Percentiles rank a stretch among this genome's conserved stretches.
Conservation (phyloP, 2,329 filamentous ascomycete species). For the Claviceps monticola region DNA sequence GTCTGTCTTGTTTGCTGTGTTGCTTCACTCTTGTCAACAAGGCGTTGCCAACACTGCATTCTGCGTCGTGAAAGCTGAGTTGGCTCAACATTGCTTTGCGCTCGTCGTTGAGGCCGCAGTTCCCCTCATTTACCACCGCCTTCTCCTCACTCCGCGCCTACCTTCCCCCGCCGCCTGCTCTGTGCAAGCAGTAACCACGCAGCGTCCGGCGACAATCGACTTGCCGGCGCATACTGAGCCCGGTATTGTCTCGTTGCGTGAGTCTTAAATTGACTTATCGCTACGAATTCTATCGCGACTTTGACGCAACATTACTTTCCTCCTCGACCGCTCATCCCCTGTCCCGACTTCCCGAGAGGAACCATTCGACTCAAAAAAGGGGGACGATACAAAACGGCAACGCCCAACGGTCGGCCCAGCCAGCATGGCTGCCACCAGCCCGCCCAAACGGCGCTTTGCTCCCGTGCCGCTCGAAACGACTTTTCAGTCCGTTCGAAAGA, state of each 20-base stretch:
- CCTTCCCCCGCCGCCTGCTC: not conserved
- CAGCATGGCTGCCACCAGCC: conserved; percentile 25
- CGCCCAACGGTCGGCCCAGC: not conserved
- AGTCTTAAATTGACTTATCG: not conserved
- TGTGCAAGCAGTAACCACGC: conserved; percentile 1
- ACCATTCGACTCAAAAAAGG: not conserved
- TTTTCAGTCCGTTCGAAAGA: conserved; percentile 41
- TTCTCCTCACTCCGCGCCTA: not conserved
- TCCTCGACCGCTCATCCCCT: no score
- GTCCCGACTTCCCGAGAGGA: no score
- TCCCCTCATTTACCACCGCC: not conserved
- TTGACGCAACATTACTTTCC: no score
- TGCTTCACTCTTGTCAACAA: not conserved
- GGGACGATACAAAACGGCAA: not conserved
- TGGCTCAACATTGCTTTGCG: not conserved
- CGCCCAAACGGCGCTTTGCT: conserved; percentile 44
- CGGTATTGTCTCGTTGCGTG: conserved; percentile 1
- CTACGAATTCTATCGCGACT: not conserved
- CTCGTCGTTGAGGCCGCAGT: not conserved
- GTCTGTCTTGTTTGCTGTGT: not conserved
- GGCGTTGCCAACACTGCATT: not conserved
- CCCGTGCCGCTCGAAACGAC: conserved; percentile 63
- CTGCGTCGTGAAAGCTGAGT: not conserved
- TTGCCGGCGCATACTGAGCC: conserved; percentile 1
- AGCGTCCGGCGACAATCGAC: not conserved